These are phyloP conservation scores for Penicillium desertorum DNA, from an alignment of 495 filamentous ascomycete genomes.

Conservation along the genomic window DNA sequence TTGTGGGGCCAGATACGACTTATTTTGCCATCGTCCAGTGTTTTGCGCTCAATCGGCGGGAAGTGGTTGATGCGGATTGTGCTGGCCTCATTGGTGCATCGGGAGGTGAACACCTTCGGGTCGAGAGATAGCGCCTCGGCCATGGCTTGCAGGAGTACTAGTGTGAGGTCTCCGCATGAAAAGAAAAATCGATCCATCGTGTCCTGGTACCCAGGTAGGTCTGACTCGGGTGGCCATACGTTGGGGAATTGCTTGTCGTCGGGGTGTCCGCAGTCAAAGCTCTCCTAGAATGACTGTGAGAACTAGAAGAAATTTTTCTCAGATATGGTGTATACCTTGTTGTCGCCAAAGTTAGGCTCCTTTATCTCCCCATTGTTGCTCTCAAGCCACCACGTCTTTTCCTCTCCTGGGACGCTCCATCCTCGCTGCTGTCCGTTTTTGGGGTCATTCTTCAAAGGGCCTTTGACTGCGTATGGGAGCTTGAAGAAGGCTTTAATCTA, in stretches of 20 bases:
- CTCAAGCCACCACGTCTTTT: conserved; percentile 1
- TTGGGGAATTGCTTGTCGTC: conserved; percentile 12
- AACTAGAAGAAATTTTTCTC: background rate
- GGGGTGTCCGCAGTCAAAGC: conserved; percentile 10
- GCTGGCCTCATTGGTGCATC: conserved; percentile 3
- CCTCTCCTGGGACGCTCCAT: conserved; percentile 1
- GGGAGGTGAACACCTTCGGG: conserved; percentile 5
- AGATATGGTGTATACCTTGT: conserved; percentile 1
- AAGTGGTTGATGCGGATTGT: conserved; percentile 18
- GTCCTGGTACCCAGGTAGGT: conserved; percentile 12
- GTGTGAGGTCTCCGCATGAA: conserved; percentile 8
- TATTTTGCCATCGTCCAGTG: conserved; percentile 15
- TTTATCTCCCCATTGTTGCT: conserved; percentile 1
- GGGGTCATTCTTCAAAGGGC: background rate
- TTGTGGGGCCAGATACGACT: conserved; percentile 33
- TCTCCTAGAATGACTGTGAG: conserved; percentile 8
- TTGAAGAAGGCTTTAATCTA: conserved; percentile 2
- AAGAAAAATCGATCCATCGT: conserved; percentile 12
- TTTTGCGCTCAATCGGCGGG: conserved; percentile 1
- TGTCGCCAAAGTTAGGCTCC: conserved; percentile 2
- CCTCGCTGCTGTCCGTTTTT: conserved; percentile 1
- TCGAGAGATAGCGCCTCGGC: background rate
- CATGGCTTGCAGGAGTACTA: conserved; percentile 7
- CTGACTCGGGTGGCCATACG: conserved; percentile 10
- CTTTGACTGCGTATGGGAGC: background rate